Conservation (phyloP, 306 rosid species). For the Lotus japonicus region DNA sequence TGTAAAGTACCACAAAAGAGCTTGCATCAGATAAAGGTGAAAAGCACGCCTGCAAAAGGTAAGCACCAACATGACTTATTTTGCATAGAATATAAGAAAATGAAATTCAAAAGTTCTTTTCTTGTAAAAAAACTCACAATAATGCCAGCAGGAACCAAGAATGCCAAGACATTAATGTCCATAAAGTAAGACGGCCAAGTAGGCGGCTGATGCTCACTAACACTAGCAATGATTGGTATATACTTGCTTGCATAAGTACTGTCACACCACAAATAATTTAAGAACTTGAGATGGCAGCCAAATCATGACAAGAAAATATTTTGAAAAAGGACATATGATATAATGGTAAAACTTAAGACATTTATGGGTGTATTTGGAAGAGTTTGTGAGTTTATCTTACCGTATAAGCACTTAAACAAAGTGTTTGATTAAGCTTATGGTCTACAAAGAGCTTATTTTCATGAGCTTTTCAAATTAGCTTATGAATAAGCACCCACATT, state of each 20-base stretch:
- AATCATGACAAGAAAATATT: background rate
- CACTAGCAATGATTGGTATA: slow-evolving; percentile 99
- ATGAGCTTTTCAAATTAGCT: too few species aligned
- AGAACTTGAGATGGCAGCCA: slow-evolving; percentile 2
- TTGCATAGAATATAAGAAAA: background rate
- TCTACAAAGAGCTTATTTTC: too few species aligned
- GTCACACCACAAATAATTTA: slow-evolving; percentile 26
- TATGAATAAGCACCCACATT: too few species aligned
- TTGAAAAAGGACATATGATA: background rate
- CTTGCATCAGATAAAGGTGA: slow-evolving; percentile 93
- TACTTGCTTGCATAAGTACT: slow-evolving; percentile 99
- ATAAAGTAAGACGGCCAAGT: slow-evolving; percentile 99
- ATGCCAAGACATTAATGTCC: slow-evolving; percentile 98
- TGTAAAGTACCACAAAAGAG: slow-evolving; percentile 83
- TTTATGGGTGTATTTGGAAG: background rate
- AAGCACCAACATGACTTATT: slow-evolving; percentile 21
- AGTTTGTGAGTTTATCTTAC: too few species aligned
- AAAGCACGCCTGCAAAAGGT: slow-evolving; percentile 79
- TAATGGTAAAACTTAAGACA: background rate
- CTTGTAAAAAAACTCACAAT: slow-evolving; percentile 46
- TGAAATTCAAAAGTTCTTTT: background rate
- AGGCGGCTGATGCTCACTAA: slow-evolving; percentile 99
- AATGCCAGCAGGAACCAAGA: slow-evolving; percentile 98
- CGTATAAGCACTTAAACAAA: too few species aligned
- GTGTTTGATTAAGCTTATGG: too few species aligned